Base-by-base conservation (phyloP, 306 rosid species). In the Gillenia trifoliata region DNA sequence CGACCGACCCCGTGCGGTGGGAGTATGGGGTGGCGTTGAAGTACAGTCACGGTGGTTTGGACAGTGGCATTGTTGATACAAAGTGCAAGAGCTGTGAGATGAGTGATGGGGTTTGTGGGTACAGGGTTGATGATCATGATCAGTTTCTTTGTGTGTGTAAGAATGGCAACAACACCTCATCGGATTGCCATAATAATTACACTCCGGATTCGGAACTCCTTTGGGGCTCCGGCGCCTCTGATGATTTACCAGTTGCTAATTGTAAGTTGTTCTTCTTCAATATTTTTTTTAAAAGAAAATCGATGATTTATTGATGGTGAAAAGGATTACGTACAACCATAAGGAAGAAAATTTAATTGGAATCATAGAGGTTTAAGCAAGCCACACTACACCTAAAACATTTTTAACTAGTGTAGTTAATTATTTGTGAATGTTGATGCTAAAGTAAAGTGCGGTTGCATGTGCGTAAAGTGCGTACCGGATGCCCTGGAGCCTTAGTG, bases 101-200 rank as follows among this genome's bases (percentile, higher is more conserved):
- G 54, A 90, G 89, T 55, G 89, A 85, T n/a, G 96, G 91, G 3
- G 69, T 87, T 9, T 88, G 96, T 41, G 96, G 96, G 56, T 90
- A 85, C 11, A 20, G 12, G 13, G 70, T 65, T 38, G 70, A 77
- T 30, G 52, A 64, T 81, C 85, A 74, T 78, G 85, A 74, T 73
- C 82, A 80, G 2, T 90, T 88, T 71, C 65, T 86, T 1, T 90
- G 93, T 75, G 90, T 85, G 2, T 88, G 96, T 60, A 73, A 82
- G 66, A 81, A 68, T 33, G 87, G 91, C 0, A 83, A 68, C 31
- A 88, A 90, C 68, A 69, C 93, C 52, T 85, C 83, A 16, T 47
- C 74, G 31, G 93, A 90, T 78, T 90, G 96, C 80, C 54, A 73
- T 19, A 57, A 50, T 23, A 41, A 11, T 26, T 63, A 73, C 55